phyloP scores from a whole-genome alignment of 1,139 yeast species.

The Candida sanyaensis region DNA sequence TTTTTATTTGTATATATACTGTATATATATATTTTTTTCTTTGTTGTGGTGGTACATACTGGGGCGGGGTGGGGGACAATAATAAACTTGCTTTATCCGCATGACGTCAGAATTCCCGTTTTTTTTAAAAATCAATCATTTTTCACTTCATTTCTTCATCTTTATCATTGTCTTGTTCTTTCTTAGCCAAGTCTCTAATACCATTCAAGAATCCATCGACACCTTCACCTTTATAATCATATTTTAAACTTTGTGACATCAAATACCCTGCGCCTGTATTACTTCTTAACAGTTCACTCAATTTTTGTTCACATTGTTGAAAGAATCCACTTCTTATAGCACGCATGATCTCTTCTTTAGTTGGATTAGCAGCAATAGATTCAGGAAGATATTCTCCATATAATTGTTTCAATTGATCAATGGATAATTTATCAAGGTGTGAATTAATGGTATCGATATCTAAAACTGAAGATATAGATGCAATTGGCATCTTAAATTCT shows the following conservation, averaged over 20 bases:
- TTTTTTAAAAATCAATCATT: neutral
- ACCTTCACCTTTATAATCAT: conserved; percentile 61
- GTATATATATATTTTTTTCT: no score
- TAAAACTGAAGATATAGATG: conserved; percentile 41
- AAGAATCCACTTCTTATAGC: conserved; percentile 58
- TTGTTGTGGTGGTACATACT: no score
- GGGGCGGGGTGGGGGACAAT: neutral
- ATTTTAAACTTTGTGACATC: conserved; percentile 53
- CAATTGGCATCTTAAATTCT: conserved; percentile 22
- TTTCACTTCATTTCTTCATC: conserved; percentile 9
- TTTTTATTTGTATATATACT: no score
- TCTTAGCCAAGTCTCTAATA: conserved; percentile 34
- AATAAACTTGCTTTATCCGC: neutral
- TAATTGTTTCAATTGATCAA: conserved; percentile 36
- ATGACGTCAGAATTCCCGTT: neutral
- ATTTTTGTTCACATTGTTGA: conserved; percentile 45
- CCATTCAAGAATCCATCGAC: conserved; percentile 54
- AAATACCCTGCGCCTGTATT: conserved; percentile 52
- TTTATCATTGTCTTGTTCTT: conserved; percentile 18
- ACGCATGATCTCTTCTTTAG: conserved; percentile 41
- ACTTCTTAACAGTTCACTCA: conserved; percentile 44
- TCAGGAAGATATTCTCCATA: conserved; percentile 47
- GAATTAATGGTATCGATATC: conserved; percentile 37
- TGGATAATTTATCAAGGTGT: conserved; percentile 39
- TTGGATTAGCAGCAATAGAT: conserved; percentile 32